Evolutionary conservation across 2,329 filamentous ascomycete genomes (phyloP).

Genomic region (Mycocentrospora acerina): DNA sequence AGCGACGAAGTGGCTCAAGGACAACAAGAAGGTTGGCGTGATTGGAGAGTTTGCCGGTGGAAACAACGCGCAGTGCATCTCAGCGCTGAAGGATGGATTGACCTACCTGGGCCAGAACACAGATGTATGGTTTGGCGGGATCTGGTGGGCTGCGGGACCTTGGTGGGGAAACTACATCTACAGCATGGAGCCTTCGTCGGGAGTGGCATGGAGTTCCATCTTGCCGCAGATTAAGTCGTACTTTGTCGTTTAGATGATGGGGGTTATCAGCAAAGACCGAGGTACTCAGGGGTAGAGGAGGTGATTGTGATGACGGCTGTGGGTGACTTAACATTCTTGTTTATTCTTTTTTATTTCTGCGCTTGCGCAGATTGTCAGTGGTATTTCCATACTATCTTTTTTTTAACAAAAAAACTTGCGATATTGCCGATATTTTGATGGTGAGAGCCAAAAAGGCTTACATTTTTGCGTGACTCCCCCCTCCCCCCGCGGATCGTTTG

Average conservation of each 20-base stretch:
- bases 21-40: conserved; percentile 55
- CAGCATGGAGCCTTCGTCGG: conserved; percentile 52
- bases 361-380: no score
- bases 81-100: conserved; percentile 54
- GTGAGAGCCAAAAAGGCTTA: no score
- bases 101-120: conserved; percentile 50
- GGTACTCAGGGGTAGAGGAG: no score
- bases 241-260: conserved; percentile 20
- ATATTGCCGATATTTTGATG: no score
- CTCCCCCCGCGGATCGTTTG: no score
- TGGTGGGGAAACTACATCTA: conserved; percentile 54
- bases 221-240: conserved; percentile 41
- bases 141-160: conserved; percentile 60
- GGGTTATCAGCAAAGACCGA: no score
- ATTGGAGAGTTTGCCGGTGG: conserved; percentile 59
- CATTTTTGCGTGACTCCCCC: no score
- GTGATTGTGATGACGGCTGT: no score
- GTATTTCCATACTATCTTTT: no score
- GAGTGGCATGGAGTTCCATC: conserved; percentile 43
- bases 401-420: no score
- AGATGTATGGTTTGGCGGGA: conserved; percentile 56
- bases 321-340: no score
- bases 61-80: conserved; percentile 52
- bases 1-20: conserved; percentile 57
- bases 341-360: no score